Conservation (phyloP, 768 basidiomycete genomes). For the Trametes villosa region DNA sequence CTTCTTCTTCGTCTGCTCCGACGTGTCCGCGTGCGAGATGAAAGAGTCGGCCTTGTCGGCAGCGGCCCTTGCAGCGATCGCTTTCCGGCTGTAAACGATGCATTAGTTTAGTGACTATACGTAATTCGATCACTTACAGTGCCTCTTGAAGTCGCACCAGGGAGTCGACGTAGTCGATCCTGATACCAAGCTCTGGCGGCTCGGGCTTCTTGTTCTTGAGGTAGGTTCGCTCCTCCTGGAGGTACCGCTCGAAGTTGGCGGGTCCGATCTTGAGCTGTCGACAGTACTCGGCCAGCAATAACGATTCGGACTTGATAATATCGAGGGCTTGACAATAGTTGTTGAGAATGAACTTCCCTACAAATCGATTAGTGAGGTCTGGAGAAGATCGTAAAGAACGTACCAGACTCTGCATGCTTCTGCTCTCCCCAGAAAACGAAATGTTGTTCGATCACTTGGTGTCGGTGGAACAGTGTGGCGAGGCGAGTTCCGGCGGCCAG, state of each 20-base stretch:
- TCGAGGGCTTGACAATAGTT: conserved; percentile 16
- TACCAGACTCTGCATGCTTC: conserved; percentile 31
- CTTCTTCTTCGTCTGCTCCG: neutral
- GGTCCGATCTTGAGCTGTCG: neutral
- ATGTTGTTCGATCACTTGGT: conserved; percentile 30
- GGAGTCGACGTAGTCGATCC: conserved; percentile 21
- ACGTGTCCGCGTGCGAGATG: too few species aligned
- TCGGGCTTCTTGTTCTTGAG: conserved; percentile 12
- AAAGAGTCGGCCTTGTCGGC: neutral
- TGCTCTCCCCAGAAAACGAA: conserved; percentile 28
- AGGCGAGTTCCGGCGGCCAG: conserved; percentile 30
- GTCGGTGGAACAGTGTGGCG: conserved; percentile 32
- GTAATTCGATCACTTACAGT: neutral
- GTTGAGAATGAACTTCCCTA: conserved; percentile 17
- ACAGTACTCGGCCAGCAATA: neutral
- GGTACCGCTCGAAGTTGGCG: conserved; percentile 14
- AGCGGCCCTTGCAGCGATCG: neutral
- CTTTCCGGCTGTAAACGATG: too few species aligned
- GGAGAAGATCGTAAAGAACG: neutral
- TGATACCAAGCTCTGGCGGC: conserved; percentile 9
- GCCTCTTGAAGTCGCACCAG: conserved; percentile 9
- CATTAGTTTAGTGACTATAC: neutral
- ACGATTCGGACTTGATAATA: conserved; percentile 6
- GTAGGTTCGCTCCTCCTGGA: conserved; percentile 21
- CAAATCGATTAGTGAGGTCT: neutral